phyloP scores from a whole-genome alignment of 768 basidiomycete genomes.

The Hydnum rufescens region DNA sequence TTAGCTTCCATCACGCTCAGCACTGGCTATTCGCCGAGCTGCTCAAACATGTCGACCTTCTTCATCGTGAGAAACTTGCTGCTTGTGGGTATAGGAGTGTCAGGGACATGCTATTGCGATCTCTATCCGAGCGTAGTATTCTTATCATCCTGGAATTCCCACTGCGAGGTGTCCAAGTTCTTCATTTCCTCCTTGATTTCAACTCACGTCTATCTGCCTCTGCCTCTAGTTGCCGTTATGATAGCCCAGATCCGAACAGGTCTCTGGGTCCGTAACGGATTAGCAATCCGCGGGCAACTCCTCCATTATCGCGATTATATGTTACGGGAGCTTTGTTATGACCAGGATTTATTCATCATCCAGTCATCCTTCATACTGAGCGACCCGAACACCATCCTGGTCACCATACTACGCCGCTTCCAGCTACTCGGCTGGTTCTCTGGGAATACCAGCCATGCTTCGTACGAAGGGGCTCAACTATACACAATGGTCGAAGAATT shows the following conservation, averaged over 20 bases:
- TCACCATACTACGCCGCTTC: conserved; percentile 81
- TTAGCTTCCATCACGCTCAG: conserved; percentile 83
- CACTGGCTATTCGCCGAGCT: conserved; percentile 83
- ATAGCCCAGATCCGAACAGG: conserved; percentile 89
- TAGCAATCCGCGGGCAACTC: conserved; percentile 83
- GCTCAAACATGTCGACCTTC: conserved; percentile 58
- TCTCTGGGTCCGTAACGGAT: conserved; percentile 95
- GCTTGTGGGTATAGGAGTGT: conserved; percentile 34
- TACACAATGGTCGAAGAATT: conserved; percentile 84
- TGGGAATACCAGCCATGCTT: conserved; percentile 33
- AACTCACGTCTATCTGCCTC: background rate
- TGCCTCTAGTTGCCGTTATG: conserved; percentile 52
- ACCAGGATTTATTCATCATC: conserved; percentile 82
- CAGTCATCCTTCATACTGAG: conserved; percentile 68
- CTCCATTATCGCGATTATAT: conserved; percentile 93
- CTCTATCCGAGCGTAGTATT: conserved; percentile 45
- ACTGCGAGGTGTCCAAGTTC: conserved; percentile 66
- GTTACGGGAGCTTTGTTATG: conserved; percentile 88
- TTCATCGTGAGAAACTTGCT: conserved; percentile 34
- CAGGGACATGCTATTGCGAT: conserved; percentile 35
- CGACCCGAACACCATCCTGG: conserved; percentile 52
- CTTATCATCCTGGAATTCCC: conserved; percentile 76
- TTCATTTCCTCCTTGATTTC: conserved; percentile 1
- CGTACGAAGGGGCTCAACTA: conserved; percentile 51
- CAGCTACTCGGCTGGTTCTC: conserved; percentile 63